Evolutionary conservation across 2,329 filamentous ascomycete species (phyloP).

Genomic region (Diplocarpon rosae): DNA sequence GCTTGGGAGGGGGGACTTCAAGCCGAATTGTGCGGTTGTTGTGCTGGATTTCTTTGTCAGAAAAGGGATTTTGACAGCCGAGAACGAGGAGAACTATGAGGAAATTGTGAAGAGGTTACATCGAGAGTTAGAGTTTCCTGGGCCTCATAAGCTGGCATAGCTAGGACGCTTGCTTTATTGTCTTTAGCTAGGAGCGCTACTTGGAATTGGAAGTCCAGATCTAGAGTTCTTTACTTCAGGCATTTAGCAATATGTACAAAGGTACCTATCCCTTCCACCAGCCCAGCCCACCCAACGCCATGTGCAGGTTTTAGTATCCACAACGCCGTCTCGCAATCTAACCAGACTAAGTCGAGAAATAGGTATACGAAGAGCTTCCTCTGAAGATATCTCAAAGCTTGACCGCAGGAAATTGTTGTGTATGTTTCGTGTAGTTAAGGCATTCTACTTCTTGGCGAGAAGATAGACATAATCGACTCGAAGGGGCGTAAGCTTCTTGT

Average conservation of each 20-base stretch:
- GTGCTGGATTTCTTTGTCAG: slow-evolving; percentile 84
- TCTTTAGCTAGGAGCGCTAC: neutral
- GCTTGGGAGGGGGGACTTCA: slow-evolving; percentile 66
- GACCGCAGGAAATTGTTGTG: too few relatives aligned
- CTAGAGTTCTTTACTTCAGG: neutral
- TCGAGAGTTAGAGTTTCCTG: slow-evolving; percentile 70
- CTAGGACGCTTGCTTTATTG: neutral
- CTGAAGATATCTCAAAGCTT: neutral
- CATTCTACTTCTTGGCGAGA: slow-evolving; percentile 71
- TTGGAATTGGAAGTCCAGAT: neutral
- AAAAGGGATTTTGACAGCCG: slow-evolving; percentile 66
- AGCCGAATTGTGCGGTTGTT: slow-evolving; percentile 82
- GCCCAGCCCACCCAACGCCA: slow-evolving; percentile 7
- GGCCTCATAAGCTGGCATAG: slow-evolving; percentile 36
- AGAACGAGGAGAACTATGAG: slow-evolving; percentile 68
- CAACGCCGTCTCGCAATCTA: slow-evolving; percentile 17
- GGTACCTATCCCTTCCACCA: neutral
- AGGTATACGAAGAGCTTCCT: neutral
- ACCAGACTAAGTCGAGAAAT: slow-evolving; percentile 14
- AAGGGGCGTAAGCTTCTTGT: slow-evolving; percentile 87
- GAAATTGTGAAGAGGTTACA: slow-evolving; percentile 69
- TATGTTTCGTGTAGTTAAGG: neutral
- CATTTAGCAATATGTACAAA: neutral
- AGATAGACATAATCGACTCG: slow-evolving; percentile 92
- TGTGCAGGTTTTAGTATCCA: slow-evolving; percentile 15